Base-by-base conservation (phyloP, 306 rosid genomes). In the Acacia melanoxylon region DNA sequence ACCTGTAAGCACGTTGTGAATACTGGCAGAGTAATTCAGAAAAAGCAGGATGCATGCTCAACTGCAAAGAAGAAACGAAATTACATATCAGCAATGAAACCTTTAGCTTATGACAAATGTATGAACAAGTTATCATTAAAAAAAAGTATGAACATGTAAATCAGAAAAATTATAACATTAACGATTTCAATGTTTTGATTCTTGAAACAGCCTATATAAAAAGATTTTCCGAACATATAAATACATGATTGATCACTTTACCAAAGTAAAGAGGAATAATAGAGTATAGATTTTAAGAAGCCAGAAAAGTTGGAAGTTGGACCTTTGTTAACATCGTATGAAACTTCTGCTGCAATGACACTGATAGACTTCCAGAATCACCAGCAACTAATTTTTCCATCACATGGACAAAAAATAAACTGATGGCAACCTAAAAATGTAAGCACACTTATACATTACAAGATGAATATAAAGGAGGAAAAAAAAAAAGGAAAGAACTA, bases 1-100 rank as follows among this genome's bases (percentile, higher is more conserved):
- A 95, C 99, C 99, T 93, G 95, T 92, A 93, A 78, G 96, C 91
- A 78, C 82, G 93, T 74, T 88, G 92, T 74, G 97, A 92, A 86
- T 93, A 91, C 77, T 92, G 93, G 51, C 90, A 85, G 20, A 85
- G 70, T 89, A 95, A 85, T 82, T 91, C 96, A 77, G 86, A 81
- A 86, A 95, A 95, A 51, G 99, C 95, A 68, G 97, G 96, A 79
- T 88, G 94, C 87, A 74, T 79, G 84, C 89, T 89, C 83, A 95
- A 85, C 99, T 95, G 93, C 91, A 88, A 87, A 75, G 67, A 79
- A 72, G 73, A 85, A 77, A 83, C 72, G 12, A 67, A 45, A 72
- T 15, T 41, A 72, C 35, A n/a, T 9, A 59, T 85, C 65, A 85
- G 78, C 79, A 77, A 70, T 56, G 41, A 42, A 80, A 79, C 56